Evolutionary conservation across 306 rosid genomes (phyloP).

Genomic region (Rubus idaeus): DNA sequence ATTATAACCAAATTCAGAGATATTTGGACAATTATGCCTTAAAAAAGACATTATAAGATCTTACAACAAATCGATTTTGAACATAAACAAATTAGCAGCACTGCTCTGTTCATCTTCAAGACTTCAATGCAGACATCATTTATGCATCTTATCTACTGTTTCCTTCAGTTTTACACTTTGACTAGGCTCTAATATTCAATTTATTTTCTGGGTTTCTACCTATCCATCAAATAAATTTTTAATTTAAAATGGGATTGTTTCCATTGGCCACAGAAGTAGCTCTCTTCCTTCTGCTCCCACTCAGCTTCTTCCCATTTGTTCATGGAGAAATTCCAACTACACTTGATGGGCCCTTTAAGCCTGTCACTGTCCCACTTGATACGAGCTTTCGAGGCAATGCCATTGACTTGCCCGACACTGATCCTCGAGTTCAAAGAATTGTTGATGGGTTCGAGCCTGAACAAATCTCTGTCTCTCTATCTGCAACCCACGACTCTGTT

Average conservation of each 20-base stretch:
- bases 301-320: constrained; percentile 27
- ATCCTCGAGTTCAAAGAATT: constrained; percentile 57
- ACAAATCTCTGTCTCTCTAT: constrained; percentile 85
- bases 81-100: neutral
- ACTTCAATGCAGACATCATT: neutral
- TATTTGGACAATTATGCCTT: too few species aligned
- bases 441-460: constrained; percentile 61
- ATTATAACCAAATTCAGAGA: too few species aligned
- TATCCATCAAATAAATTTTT: neutral
- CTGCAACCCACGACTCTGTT: constrained; percentile 52
- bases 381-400: constrained; percentile 67
- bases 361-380: constrained; percentile 77
- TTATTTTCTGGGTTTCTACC: neutral
- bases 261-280: constrained; percentile 1
- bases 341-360: constrained; percentile 79
- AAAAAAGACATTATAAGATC: too few species aligned
- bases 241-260: constrained; percentile 36
- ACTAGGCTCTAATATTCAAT: neutral
- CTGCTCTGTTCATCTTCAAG: too few species aligned
- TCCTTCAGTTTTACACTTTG: neutral
- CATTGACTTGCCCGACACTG: constrained; percentile 65
- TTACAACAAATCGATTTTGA: neutral
- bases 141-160: neutral
- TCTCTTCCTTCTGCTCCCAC: constrained; percentile 28
- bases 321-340: constrained; percentile 52